Evolutionary conservation across 495 filamentous ascomycete genomes (phyloP), one percentile per base, ranked within the genome.

Genomic region (Penicillium manginii): DNA sequence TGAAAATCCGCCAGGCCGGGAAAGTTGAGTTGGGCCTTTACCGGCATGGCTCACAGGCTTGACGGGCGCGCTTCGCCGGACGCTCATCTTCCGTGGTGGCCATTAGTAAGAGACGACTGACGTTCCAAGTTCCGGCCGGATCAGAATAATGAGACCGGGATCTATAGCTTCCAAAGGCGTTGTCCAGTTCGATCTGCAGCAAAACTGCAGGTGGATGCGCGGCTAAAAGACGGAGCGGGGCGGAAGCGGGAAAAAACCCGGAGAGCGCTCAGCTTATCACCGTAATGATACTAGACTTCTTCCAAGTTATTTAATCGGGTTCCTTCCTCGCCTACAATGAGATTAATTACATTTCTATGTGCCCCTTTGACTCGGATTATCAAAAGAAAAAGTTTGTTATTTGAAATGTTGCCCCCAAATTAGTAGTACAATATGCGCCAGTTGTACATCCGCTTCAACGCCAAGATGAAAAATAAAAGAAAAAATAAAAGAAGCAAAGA

Each of bases 11-110:
- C 33, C n/a, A 9, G 43, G 29, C n/a, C 8, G 37, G n/a, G 2
- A 59, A 40, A 9, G 15, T 50, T 7, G 8, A 58, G 15, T 50
- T 7, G 8, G 57, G 14, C 57, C 22, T 67, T 47, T 62, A 78
- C 76, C 76, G 71, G 58, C 74, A 78, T n/a, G 73, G 66, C 46
- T 76, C 74, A 60, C 75, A 78, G 21, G 75, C 75, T 52, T 77
- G 75, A 14, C 73, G 69, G 22, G 70, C 60, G 12, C 75, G 69
- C 54, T 78, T 78, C 10, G 58, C 49, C n/a, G 73, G 73, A n/a
- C 75, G 68, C 52, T 68, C 70, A 29, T 67, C 66, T 39, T 57
- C 60, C 5, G 32, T 43, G 7, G 59, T 51, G 17, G 45, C 29
- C 60, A 59, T 63, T 22, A 11, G 40, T 15, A 26, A 22, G 45